Evolutionary conservation across 2,329 filamentous ascomycete species (phyloP).

Genomic region (Leptosphaerulina australis): DNA sequence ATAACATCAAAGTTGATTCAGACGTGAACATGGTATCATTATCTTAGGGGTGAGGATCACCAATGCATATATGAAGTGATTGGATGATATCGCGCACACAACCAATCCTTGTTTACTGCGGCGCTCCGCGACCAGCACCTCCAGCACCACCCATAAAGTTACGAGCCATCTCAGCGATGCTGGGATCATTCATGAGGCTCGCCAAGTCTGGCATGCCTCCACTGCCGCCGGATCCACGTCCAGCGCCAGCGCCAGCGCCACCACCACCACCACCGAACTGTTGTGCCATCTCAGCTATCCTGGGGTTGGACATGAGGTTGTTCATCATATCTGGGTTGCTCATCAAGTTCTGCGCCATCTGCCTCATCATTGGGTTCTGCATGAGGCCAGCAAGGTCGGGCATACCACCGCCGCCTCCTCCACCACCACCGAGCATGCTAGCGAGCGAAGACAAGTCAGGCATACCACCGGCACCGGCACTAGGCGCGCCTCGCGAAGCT

Average conservation of each 20-base stretch:
- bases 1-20: background rate
- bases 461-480: conserved; percentile 73
- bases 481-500: conserved; percentile 39
- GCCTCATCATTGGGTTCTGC: conserved; percentile 93
- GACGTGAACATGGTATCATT: conserved; percentile 39
- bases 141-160: conserved; percentile 67
- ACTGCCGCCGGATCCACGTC: conserved; percentile 64
- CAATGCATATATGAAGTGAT: conserved; percentile 8
- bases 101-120: conserved; percentile 21
- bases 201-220: conserved; percentile 90
- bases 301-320: conserved; percentile 93
- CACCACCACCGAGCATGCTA: conserved; percentile 58
- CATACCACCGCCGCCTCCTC: conserved; percentile 77
- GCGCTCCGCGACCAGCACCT: conserved; percentile 32
- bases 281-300: conserved; percentile 84
- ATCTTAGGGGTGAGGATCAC: background rate
- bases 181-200: conserved; percentile 88
- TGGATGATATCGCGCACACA: background rate
- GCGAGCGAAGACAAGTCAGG: conserved; percentile 79
- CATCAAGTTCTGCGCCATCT: conserved; percentile 97
- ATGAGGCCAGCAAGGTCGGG: conserved; percentile 71
- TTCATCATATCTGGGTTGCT: conserved; percentile 91
- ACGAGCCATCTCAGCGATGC: conserved; percentile 81
- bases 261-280: conserved; percentile 64
- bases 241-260: conserved; percentile 69